These are phyloP conservation scores for Hemileccinum impolitum DNA, from an alignment of 768 basidiomycete species.

Conservation along the genomic window DNA sequence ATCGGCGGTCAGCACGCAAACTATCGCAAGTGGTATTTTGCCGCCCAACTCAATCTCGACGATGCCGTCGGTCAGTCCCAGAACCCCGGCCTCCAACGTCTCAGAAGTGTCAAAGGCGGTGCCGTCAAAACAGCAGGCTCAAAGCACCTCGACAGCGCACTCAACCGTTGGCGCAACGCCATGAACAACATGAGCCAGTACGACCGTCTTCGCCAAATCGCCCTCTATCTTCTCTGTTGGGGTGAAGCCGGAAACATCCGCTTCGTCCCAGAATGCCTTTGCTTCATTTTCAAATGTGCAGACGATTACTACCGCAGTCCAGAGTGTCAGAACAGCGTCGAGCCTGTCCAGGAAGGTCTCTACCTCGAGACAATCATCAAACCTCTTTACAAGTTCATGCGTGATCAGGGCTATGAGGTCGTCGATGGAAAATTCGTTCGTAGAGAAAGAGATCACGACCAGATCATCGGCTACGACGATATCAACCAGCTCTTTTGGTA, in stretches of 20 bases:
- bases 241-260: constrained; percentile 97
- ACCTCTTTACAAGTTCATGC: constrained; percentile 92
- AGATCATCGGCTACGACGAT: constrained; percentile 99
- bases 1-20: constrained; percentile 98
- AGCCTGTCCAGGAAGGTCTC: constrained; percentile 91
- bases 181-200: constrained; percentile 99
- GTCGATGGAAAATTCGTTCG: constrained; percentile 93
- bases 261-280: constrained; percentile 93
- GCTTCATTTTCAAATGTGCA: constrained; percentile 99
- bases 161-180: constrained; percentile 94
- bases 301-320: constrained; percentile 99
- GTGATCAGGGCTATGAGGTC: constrained; percentile 97
- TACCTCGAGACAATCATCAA: constrained; percentile 91
- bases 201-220: constrained; percentile 94
- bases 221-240: constrained; percentile 96
- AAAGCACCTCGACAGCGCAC: constrained; percentile 90
- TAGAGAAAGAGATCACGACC: constrained; percentile 89
- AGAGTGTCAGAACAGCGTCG: constrained; percentile 92
- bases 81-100: constrained; percentile 88
- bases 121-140: constrained; percentile 47
- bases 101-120: constrained; percentile 74
- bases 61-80: constrained; percentile 95
- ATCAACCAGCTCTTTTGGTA: constrained; percentile 99
- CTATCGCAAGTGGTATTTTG: constrained; percentile 99
- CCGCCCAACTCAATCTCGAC: constrained; percentile 97